phyloP scores from a whole-genome alignment of 331 rosid species.

The Phaseolus coccineus region DNA sequence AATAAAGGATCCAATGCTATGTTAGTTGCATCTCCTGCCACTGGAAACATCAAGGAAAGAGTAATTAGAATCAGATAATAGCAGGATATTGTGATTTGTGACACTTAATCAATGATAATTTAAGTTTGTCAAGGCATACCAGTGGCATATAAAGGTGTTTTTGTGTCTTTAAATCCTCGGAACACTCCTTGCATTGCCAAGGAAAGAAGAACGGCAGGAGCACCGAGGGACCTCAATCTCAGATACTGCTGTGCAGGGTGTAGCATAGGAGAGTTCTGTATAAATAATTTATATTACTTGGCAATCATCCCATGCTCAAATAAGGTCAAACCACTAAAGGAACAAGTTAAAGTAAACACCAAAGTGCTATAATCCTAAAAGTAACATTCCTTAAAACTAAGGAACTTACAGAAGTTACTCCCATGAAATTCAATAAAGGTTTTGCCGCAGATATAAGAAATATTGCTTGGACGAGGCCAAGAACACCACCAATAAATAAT shows the following conservation, averaged over 20 bases:
- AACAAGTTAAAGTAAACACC: conserved; percentile 23
- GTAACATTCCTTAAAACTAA: neutral
- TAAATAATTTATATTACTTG: conserved; percentile 14
- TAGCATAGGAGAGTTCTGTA: conserved; percentile 84
- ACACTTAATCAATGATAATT: conserved; percentile 17
- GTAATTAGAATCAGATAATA: conserved; percentile 36
- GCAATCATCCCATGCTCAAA: conserved; percentile 7
- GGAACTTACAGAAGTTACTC: conserved; percentile 68
- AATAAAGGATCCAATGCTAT: conserved; percentile 78
- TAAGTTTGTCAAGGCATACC: conserved; percentile 56
- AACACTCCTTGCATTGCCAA: conserved; percentile 91
- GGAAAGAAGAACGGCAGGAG: conserved; percentile 91
- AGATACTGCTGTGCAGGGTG: conserved; percentile 74
- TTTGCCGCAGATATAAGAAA: conserved; percentile 77
- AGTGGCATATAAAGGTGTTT: conserved; percentile 82
- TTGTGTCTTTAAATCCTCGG: conserved; percentile 87
- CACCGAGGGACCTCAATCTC: conserved; percentile 83
- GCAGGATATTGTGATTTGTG: neutral
- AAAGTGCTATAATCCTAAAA: conserved; percentile 21
- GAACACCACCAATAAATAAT: conserved; percentile 69
- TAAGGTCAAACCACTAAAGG: neutral
- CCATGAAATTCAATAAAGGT: conserved; percentile 87
- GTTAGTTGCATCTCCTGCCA: conserved; percentile 82
- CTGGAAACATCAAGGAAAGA: conserved; percentile 50
- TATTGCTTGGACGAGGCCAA: conserved; percentile 73